These are phyloP conservation scores for Citrus inodora DNA, from an alignment of 345 rosid species.

Conservation along the genomic window DNA sequence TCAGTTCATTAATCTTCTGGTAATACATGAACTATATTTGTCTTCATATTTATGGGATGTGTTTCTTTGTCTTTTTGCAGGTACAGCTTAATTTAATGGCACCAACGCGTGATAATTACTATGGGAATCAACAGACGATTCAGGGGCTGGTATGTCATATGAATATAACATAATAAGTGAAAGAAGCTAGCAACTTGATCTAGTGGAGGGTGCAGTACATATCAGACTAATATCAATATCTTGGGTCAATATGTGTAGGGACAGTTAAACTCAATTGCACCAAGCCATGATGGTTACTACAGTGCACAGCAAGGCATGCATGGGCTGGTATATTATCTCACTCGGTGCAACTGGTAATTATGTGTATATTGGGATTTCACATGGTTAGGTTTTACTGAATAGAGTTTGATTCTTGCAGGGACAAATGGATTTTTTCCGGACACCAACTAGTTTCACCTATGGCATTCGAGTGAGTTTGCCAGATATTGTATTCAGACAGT, in stretches of 20 bases:
- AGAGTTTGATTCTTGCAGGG: conserved; percentile 32
- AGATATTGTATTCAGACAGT: background rate
- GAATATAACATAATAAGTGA: background rate
- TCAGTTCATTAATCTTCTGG: background rate
- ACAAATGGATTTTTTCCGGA: conserved; percentile 53
- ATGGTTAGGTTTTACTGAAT: background rate
- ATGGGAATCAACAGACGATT: conserved; percentile 46
- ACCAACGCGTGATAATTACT: conserved; percentile 55
- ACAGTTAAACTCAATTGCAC: conserved; percentile 54
- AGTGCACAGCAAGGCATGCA: conserved; percentile 49
- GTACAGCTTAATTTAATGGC: conserved; percentile 63
- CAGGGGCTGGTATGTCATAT: conserved; percentile 48
- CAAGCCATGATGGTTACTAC: conserved; percentile 53
- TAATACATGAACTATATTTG: background rate
- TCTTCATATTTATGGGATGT: background rate
- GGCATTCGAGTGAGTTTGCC: conserved; percentile 47
- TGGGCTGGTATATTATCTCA: conserved; percentile 39
- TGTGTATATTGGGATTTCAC: background rate
- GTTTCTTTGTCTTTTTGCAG: conserved; percentile 17
- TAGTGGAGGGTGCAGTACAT: background rate
- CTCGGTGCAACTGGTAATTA: background rate
- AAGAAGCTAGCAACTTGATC: background rate
- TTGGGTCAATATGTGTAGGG: conserved; percentile 32
- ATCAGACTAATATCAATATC: background rate
- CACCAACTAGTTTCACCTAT: conserved; percentile 36